phyloP scores from a whole-genome alignment of 2,329 filamentous ascomycete genomes.

The Sphaceloma murrayae region DNA sequence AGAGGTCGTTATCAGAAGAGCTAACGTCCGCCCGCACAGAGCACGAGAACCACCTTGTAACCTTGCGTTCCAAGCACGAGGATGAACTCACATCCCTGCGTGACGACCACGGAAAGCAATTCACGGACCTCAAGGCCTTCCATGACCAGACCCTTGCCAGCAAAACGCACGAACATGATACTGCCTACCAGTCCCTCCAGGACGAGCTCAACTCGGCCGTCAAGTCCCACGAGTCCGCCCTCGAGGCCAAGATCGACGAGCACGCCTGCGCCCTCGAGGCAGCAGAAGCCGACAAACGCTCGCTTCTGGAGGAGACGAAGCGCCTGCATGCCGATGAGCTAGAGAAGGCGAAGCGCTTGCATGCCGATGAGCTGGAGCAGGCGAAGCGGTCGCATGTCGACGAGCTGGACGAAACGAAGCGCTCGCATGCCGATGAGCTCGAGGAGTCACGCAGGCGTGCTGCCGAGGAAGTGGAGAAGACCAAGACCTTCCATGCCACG shows the following conservation, averaged over 20 bases:
- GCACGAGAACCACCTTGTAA: neutral
- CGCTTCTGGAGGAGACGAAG: too few species aligned
- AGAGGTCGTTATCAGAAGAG: conserved; percentile 1
- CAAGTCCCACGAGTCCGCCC: neutral
- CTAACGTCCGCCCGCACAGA: neutral
- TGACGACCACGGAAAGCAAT: conserved; percentile 16
- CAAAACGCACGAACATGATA: conserved; percentile 5
- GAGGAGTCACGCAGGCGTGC: neutral
- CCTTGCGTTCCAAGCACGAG: conserved; percentile 10
- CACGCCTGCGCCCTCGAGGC: neutral
- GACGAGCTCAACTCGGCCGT: neutral
- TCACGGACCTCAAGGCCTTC: conserved; percentile 8
- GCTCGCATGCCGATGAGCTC: conserved; percentile 1
- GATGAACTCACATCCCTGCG: conserved; percentile 15
- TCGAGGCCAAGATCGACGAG: neutral
- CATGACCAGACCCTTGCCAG: neutral
- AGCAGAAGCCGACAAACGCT: too few species aligned
- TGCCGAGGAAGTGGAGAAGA: conserved; percentile 7
- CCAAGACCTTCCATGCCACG: conserved; percentile 13
- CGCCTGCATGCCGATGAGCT: too few species aligned
- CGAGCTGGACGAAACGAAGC: conserved; percentile 1
- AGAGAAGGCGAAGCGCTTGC: too few species aligned
- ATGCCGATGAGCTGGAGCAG: neutral
- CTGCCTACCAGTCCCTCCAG: conserved; percentile 1
- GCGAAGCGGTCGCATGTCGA: conserved; percentile 1